These are phyloP conservation scores for Suillus discolor DNA, from an alignment of 768 basidiomycete species.

Conservation along the genomic window DNA sequence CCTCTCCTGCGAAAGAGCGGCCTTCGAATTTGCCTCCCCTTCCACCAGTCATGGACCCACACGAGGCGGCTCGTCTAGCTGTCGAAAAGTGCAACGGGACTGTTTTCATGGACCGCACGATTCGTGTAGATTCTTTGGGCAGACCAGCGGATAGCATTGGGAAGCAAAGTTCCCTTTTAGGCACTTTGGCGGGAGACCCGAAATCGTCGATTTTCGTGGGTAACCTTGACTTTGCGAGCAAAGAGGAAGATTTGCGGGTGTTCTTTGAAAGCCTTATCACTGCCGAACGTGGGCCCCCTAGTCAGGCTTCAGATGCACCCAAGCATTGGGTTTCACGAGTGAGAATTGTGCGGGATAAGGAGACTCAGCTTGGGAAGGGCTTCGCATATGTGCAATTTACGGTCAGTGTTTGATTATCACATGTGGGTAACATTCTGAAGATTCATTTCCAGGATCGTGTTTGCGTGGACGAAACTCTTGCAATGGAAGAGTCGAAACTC, in stretches of 20 bases:
- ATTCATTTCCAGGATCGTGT: conserved; percentile 66
- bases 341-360: conserved; percentile 87
- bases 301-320: conserved; percentile 36
- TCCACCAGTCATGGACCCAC: conserved; percentile 58
- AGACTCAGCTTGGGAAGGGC: conserved; percentile 93
- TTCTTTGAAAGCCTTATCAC: conserved; percentile 84
- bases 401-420: conserved; percentile 41
- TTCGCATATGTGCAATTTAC: conserved; percentile 91
- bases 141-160: conserved; percentile 20
- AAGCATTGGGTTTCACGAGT: conserved; percentile 78
- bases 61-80: conserved; percentile 64
- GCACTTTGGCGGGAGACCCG: conserved; percentile 55
- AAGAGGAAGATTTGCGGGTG: conserved; percentile 84
- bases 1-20: conserved; percentile 41
- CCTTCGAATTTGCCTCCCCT: conserved; percentile 55
- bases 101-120: conserved; percentile 71
- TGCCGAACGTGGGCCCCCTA: conserved; percentile 67
- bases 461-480: conserved; percentile 91
- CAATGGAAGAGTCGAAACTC: conserved; percentile 73
- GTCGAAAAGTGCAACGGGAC: conserved; percentile 68
- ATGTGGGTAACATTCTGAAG: conserved; percentile 4
- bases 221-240: conserved; percentile 88
- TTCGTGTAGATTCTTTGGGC: conserved; percentile 77
- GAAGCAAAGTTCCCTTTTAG: conserved; percentile 25
- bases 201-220: conserved; percentile 89